Base-by-base conservation (phyloP, 257 asterid genomes). In the Avicennia marina region DNA sequence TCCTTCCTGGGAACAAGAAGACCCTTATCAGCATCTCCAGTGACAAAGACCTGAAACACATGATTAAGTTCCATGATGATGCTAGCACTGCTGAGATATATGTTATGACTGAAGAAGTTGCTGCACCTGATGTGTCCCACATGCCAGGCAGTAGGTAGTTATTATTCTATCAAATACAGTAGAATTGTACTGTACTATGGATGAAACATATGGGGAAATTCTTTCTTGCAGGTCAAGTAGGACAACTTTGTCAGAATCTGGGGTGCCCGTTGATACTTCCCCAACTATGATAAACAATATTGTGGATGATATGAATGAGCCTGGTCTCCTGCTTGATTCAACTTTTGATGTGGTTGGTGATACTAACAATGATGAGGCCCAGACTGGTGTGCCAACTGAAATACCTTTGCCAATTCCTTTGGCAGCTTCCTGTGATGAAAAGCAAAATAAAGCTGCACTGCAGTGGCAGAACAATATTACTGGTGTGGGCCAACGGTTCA, bases 401-500 rank as follows among this genome's bases (percentile, higher is more conserved):
- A 70, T 86, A 63, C 81, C 93, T 6, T 9, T 58, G 15, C 88
- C 94, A 0, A 48, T 82, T 69, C 54, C 82, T 26, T 73, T 72
- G 60, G 49, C 64, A 36, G 58, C 56, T 39, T 60, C 87, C 50
- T 80, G 71, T 26, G 86, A 84, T 8, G 95, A 86, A 60, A 89
- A 75, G 69, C 83, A 80, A 36, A 74, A 80, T 48, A 93, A 84
- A 73, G 95, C 96, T 56, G 86, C 96, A 15, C 86, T 81, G 46
- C 89, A 78, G 53, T 93, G 97, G 97, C 94, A 82, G 74, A 82
- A 84, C 79, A 81, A 78, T 51, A 93, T 93, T 42, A 84, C 99
- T 1, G 95, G 94, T 18, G 99, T 93, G 57, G 99, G 99, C 57
- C 99, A 93, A 63, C 74, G 99, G 68, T 93, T 93, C 78, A 93